Percentiles rank a stretch among this genome's conserved stretches.
Evolutionary conservation across 495 filamentous ascomycete species (phyloP).

Genomic region (Tuber microsphaerosporum): DNA sequence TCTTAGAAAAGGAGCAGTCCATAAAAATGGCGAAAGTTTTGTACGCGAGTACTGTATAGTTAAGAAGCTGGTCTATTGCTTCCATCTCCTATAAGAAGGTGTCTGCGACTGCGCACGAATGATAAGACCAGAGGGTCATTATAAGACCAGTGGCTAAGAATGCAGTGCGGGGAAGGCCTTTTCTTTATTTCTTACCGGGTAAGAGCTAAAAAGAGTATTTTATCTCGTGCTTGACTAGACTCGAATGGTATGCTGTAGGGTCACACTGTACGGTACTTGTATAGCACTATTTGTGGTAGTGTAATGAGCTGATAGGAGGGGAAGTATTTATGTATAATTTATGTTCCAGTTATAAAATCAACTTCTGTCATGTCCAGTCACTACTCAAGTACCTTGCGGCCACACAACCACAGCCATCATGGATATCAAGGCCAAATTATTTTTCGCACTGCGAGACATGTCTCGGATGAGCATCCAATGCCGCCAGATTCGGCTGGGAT

Average conservation of each 20-base stretch:
- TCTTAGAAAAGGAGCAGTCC: not conserved
- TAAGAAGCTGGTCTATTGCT: no score
- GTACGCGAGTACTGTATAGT: no score
- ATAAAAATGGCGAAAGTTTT: not conserved
- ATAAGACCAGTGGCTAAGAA: not conserved
- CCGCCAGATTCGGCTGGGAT: not conserved
- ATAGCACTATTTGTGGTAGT: no score
- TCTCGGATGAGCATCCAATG: not conserved
- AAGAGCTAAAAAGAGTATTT: not conserved
- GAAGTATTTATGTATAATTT: no score
- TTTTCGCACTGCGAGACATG: not conserved
- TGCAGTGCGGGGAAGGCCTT: not conserved
- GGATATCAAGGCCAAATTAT: not conserved
- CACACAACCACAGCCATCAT: no score
- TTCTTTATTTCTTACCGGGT: not conserved
- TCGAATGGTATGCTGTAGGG: not conserved
- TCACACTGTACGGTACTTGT: no score
- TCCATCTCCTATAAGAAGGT: not conserved
- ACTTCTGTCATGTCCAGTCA: no score
- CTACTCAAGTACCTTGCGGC: no score
- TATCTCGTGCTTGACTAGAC: not conserved
- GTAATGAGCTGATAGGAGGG: no score
- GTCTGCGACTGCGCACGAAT: not conserved
- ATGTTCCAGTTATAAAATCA: no score
- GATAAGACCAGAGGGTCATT: not conserved